phyloP scores from a whole-genome alignment of 768 basidiomycete genomes.

The Naganishia onofrii region DNA sequence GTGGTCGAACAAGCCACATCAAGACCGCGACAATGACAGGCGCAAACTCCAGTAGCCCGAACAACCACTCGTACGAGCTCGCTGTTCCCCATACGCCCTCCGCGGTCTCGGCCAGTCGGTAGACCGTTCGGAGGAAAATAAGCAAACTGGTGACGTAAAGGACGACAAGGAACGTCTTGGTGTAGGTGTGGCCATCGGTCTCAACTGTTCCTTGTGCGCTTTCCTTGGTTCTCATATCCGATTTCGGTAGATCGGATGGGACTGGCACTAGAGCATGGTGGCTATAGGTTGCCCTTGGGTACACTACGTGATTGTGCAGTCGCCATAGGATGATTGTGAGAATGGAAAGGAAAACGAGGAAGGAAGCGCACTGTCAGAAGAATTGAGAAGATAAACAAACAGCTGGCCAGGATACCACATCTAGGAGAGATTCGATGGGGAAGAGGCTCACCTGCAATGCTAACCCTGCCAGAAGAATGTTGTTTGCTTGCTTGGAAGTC shows the following conservation, averaged over 20 bases:
- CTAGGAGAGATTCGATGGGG: not conserved
- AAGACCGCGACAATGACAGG: conserved; percentile 44
- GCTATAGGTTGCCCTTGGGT: not conserved
- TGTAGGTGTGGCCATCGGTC: conserved; percentile 11
- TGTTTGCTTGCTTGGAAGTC: conserved; percentile 45
- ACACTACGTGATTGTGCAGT: conserved; percentile 19
- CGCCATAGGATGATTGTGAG: conserved; percentile 43
- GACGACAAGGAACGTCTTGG: conserved; percentile 39
- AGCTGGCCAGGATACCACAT: too few species aligned
- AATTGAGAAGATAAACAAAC: not conserved
- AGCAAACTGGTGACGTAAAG: conserved; percentile 41
- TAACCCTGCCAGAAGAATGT: conserved; percentile 52
- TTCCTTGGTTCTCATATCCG: not conserved
- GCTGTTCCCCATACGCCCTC: conserved; percentile 48
- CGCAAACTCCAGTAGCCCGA: conserved; percentile 43
- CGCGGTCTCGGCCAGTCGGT: conserved; percentile 52
- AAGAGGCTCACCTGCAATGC: conserved; percentile 44
- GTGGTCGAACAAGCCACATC: conserved; percentile 35
- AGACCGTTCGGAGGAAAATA: conserved; percentile 49
- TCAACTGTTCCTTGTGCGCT: not conserved
- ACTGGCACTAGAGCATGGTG: conserved; percentile 1
- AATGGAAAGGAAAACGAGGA: conserved; percentile 46
- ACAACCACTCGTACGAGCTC: conserved; percentile 41
- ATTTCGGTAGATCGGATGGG: conserved; percentile 9
- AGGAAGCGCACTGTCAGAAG: conserved; percentile 41